Percentiles rank a stretch among this genome's conserved stretches.
Conservation (phyloP, 305 asterid species). For the Fraxinus angustifolia region DNA sequence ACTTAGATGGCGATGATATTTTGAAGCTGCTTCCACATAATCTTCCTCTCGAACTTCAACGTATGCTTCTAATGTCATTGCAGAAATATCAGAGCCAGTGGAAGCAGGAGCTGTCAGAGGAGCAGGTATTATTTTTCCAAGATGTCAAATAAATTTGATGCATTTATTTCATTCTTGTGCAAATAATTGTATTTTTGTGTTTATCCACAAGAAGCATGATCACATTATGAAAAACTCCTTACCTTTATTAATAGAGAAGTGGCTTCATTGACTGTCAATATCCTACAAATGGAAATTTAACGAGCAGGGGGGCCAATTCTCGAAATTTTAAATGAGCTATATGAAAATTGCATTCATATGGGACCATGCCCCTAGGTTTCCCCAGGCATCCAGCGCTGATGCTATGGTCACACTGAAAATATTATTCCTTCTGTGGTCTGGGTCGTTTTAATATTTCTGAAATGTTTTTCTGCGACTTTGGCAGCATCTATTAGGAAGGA, state of each 20-base stretch:
- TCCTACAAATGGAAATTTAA: neutral
- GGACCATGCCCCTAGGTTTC: neutral
- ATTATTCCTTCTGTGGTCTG: neutral
- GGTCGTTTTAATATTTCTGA: neutral
- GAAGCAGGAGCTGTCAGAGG: slow-evolving; percentile 36
- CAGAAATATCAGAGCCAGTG: slow-evolving; percentile 34
- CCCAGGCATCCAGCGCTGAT: neutral
- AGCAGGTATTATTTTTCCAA: slow-evolving; percentile 24
- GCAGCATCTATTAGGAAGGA: slow-evolving; percentile 25
- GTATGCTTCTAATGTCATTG: slow-evolving; percentile 30
- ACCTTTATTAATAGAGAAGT: neutral
- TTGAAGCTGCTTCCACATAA: slow-evolving; percentile 44
- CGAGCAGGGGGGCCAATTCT: neutral
- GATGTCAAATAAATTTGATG: neutral
- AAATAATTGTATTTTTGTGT: neutral
- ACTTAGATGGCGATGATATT: slow-evolving; percentile 23
- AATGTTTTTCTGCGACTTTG: neutral
- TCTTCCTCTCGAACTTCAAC: slow-evolving; percentile 37
- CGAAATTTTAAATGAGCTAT: neutral
- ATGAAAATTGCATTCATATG: slow-evolving; percentile 1
- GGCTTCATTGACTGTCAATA: neutral
- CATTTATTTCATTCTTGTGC: neutral
- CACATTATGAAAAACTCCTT: neutral
- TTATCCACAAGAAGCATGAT: neutral
- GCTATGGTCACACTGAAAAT: neutral